Base-by-base conservation (phyloP, 2,329 filamentous ascomycete species). In the Colletotrichum higginsianum region DNA sequence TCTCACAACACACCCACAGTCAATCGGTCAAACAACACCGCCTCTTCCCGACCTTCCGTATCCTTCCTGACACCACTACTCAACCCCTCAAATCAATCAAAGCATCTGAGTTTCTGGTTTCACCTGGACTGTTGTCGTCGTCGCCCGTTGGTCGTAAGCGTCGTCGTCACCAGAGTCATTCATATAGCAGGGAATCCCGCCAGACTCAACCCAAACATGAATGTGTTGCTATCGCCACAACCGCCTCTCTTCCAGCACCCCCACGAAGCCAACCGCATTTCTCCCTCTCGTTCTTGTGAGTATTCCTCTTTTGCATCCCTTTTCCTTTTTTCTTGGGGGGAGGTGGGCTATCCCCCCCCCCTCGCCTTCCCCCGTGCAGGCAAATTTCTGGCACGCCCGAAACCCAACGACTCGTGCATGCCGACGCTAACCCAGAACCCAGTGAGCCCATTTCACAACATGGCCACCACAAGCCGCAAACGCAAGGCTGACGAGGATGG, bases 401-500 rank as follows among this genome's bases (percentile, higher is more conserved):
- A 61, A 61, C 52, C 40, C 40, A 44, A 63, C 49, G 44, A 60
- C 47, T 66, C 65, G 23, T 70, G 66, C 66, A 69, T 70, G 53
- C 49, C 26, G 56, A 66, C 68, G 42, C 66, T 76, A 70, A 76
- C 52, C 52, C 21, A 40, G 15, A 52, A 40, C 53, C 2, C 52
- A 74, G 70, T 73, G 63, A 69, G 42, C 74, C 86, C 88, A 11
- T 86, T 88, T 75, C 79, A 88, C 72, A 87, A 80, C 79, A 90
- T 90, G 86, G 76, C 81, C 21, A 75, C 81, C 21, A 75, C 78
- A 46, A 85, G 82, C 76, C 86, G 88, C 76, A 98, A 98, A 87
- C 92, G 96, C 83, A 98, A 98, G 87, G 95, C 94, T 78, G 90
- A 92, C 68, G 90, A 92, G 62, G 94, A 96, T 74, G 91, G 92